Evolutionary conservation across 768 basidiomycete species (phyloP), one percentile per base, ranked within the genome.

Genomic region (Fistulinella prunicolor): DNA sequence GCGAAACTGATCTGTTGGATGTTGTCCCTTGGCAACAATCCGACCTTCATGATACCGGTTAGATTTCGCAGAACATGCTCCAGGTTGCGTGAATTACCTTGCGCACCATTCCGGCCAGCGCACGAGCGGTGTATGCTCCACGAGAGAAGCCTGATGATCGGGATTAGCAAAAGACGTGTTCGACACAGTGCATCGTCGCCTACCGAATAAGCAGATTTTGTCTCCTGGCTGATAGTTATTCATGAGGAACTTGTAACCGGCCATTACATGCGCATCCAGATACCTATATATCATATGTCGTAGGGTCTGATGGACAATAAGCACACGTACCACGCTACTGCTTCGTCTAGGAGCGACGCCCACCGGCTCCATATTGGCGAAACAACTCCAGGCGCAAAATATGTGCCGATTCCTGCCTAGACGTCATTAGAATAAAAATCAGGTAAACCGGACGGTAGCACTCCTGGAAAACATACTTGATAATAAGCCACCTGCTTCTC

Each of bases 231-330:
- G 72, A 60, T 85, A 89, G 57, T 85, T 89, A 51, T 85, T 75
- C 89, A 91, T 89, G 44, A 91, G 67, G 63, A 83, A 91, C 51
- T 69, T 71, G 65, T 91, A 92, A 1, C 89, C 89, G 9, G 78
- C 83, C 67, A 82, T 78, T 20, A 89, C 83, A 65, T 89, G 87
- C 1, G 60, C 75, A 44, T 82, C 81, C 35, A 89, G 70, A 57
- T 84, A 89, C 80, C 85, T 86, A 38, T 32, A 39, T 14, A 22
- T 36, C n/a, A 21, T 49, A 13, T 16, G 30, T 26, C n/a, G n/a
- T n/a, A n/a, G 9, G 6, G 20, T 37, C 36, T 16, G 16, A 22
- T 8, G n/a, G 19, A 42, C 24, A 20, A 14, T 13, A 14, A 3
- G 1, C 9, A 13, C 10, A 55, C 76, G 7, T 59, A 86, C 86